Evolutionary conservation across 257 asterid species (phyloP).

Genomic region (Plantago elongata): DNA sequence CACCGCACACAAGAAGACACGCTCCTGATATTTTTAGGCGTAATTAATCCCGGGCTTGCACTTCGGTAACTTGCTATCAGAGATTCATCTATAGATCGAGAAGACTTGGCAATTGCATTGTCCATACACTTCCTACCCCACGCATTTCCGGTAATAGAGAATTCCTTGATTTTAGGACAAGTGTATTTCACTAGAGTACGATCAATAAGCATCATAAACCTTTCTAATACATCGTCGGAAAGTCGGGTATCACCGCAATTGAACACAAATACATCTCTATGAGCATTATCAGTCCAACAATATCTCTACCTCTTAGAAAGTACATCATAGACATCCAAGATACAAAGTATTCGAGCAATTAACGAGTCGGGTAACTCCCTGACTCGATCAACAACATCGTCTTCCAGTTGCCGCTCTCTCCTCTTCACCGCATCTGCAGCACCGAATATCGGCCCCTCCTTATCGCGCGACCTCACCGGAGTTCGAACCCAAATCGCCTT

Average conservation of each 20-base stretch:
- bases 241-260: not conserved
- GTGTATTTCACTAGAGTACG: not conserved
- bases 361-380: not conserved
- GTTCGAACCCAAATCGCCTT: no score
- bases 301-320: not conserved
- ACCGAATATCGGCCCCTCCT: no score
- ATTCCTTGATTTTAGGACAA: not conserved
- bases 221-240: not conserved
- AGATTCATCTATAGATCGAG: constrained; percentile 75
- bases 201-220: not conserved
- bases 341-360: not conserved
- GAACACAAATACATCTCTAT: not conserved
- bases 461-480: no score
- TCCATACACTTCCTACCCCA: constrained; percentile 29
- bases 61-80: constrained; percentile 89
- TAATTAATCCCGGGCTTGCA: constrained; percentile 64
- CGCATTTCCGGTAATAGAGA: not conserved
- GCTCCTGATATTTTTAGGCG: constrained; percentile 89
- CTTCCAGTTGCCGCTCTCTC: no score
- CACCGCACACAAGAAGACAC: no score
- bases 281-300: not conserved
- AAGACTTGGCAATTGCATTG: constrained; percentile 80
- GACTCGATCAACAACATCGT: not conserved
- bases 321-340: not conserved
- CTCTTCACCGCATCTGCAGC: no score